phyloP scores from a whole-genome alignment of 352 stramenopile genomes.

The Phytophthora pistaciae region DNA sequence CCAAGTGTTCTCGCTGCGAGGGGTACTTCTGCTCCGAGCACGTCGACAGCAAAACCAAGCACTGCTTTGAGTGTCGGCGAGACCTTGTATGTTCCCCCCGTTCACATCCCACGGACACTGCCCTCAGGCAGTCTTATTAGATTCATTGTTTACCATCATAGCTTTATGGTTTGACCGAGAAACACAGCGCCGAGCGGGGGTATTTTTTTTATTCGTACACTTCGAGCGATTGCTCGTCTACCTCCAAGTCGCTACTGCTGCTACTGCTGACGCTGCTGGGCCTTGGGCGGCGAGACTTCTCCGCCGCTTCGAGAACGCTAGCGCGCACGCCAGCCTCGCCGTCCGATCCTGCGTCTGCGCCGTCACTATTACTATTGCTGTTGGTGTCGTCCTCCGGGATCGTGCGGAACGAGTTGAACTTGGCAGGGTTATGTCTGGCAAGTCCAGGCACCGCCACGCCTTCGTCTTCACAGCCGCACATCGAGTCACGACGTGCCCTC shows the following conservation, averaged over 20 bases:
- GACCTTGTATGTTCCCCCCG: slow-evolving; percentile 23
- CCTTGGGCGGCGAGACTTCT: slow-evolving; percentile 33
- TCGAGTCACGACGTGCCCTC: slow-evolving; percentile 41
- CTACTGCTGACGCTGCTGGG: slow-evolving; percentile 36
- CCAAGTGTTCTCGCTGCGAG: slow-evolving; percentile 57
- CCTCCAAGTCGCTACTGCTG: slow-evolving; percentile 38
- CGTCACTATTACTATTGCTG: slow-evolving; percentile 45
- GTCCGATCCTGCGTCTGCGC: slow-evolving; percentile 33
- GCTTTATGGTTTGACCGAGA: slow-evolving; percentile 6
- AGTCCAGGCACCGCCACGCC: slow-evolving; percentile 80
- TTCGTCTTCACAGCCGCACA: slow-evolving; percentile 62
- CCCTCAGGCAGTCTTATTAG: slow-evolving; percentile 19
- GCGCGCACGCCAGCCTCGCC: slow-evolving; percentile 18
- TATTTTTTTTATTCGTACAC: slow-evolving; percentile 42
- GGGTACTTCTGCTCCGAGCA: slow-evolving; percentile 71
- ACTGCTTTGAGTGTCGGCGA: slow-evolving; percentile 44
- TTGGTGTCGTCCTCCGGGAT: slow-evolving; percentile 55
- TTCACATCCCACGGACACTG: slow-evolving; percentile 12
- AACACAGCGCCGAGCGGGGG: not conserved
- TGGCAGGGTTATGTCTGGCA: slow-evolving; percentile 76
- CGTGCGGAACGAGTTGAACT: slow-evolving; percentile 87
- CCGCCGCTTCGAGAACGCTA: slow-evolving; percentile 34
- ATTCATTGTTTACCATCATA: not conserved
- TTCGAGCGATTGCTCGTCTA: slow-evolving; percentile 42
- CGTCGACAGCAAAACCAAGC: slow-evolving; percentile 48